These are phyloP conservation scores for Naganishia sp. DNA, from an alignment of 1,284 basidiomycete species.

Conservation along the genomic window DNA sequence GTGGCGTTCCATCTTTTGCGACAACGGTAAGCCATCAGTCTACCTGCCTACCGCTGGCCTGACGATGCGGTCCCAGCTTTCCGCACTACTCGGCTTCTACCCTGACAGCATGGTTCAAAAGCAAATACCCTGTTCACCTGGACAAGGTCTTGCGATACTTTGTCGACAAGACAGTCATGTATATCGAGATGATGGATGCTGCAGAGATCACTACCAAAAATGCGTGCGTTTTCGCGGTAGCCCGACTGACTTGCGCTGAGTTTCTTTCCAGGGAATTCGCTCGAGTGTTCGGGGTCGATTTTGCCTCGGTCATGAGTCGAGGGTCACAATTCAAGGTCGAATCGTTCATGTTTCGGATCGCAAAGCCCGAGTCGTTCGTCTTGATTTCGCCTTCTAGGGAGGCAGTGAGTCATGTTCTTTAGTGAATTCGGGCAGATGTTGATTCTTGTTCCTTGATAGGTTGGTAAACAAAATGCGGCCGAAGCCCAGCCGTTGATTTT, in stretches of 20 bases:
- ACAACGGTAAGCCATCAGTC: slow-evolving; percentile 60
- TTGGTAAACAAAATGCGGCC: slow-evolving; percentile 93
- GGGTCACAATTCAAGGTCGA: slow-evolving; percentile 99
- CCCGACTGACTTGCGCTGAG: background rate
- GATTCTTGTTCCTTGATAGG: slow-evolving; percentile 57
- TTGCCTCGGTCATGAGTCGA: slow-evolving; percentile 89
- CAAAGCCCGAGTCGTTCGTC: slow-evolving; percentile 93
- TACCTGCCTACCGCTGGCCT: slow-evolving; percentile 5
- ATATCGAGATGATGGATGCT: slow-evolving; percentile 74
- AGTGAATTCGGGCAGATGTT: slow-evolving; percentile 9
- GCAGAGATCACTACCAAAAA: slow-evolving; percentile 83
- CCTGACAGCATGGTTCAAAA: slow-evolving; percentile 73
- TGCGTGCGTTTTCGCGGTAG: slow-evolving; percentile 61
- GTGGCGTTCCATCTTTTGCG: slow-evolving; percentile 77
- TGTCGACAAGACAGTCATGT: slow-evolving; percentile 64
- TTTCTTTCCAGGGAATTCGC: slow-evolving; percentile 76
- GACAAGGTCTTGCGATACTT: slow-evolving; percentile 66
- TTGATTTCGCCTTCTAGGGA: slow-evolving; percentile 80
- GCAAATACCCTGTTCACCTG: slow-evolving; percentile 61
- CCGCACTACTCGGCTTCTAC: slow-evolving; percentile 72
- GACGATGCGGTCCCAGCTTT: slow-evolving; percentile 58
- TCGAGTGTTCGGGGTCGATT: slow-evolving; percentile 94
- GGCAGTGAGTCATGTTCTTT: slow-evolving; percentile 61
- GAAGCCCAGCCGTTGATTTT: slow-evolving; percentile 88
- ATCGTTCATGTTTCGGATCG: slow-evolving; percentile 95